A percentile compares a stretch with the other conserved stretches of the same genome.
These are phyloP conservation scores for Xylaria sp. DNA, from an alignment of 2,329 filamentous ascomycete species.

Conservation along the genomic window DNA sequence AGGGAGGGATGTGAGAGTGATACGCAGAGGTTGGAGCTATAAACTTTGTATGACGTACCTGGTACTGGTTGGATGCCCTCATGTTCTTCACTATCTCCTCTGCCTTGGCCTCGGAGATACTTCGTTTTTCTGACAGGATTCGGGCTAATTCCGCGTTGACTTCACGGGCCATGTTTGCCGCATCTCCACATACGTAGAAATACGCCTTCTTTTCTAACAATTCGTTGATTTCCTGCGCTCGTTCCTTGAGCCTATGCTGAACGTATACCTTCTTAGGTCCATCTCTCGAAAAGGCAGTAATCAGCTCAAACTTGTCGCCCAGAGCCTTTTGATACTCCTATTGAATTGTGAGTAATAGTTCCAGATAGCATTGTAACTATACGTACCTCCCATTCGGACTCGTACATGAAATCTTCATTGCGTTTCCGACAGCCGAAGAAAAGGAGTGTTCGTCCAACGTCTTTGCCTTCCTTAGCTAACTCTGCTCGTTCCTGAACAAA, in stretches of 20 bases:
- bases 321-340: constrained; percentile 82
- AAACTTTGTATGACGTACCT: constrained; percentile 61
- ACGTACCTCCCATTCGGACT: constrained; percentile 88
- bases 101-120: constrained; percentile 80
- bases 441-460: constrained; percentile 83
- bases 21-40: not conserved
- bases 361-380: not conserved
- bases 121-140: constrained; percentile 83
- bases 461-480: constrained; percentile 76
- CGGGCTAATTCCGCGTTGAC: constrained; percentile 85
- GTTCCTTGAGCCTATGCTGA: constrained; percentile 86
- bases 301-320: constrained; percentile 85
- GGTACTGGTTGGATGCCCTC: constrained; percentile 93
- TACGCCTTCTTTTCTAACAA: constrained; percentile 85
- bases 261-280: constrained; percentile 90
- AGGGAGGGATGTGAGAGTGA: constrained; percentile 4
- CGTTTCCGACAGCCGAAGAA: constrained; percentile 94
- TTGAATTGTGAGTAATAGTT: constrained; percentile 31
- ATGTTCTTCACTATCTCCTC: constrained; percentile 98
- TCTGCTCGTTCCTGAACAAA: constrained; percentile 94
- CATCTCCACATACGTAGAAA: constrained; percentile 98
- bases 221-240: constrained; percentile 81
- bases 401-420: constrained; percentile 90
- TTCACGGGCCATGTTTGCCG: constrained; percentile 94
- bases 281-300: constrained; percentile 95